Evolutionary conservation across 345 rosid genomes (phyloP).

Genomic region (Pistacia integerrima): DNA sequence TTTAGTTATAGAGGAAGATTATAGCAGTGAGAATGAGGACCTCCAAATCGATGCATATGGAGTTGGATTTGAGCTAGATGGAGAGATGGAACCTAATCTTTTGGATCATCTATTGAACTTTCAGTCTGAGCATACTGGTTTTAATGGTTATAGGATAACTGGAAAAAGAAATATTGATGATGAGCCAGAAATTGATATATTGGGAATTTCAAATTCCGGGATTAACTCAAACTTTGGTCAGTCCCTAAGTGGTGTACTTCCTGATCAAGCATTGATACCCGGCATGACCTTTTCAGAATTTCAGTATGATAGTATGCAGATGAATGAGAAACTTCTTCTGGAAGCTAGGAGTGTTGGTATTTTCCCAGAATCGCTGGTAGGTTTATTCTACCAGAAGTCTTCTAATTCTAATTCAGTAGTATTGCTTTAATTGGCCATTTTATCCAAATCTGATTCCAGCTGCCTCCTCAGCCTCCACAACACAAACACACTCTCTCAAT

Average conservation of each 20-base stretch:
- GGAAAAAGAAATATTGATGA: constrained; percentile 47
- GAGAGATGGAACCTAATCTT: constrained; percentile 60
- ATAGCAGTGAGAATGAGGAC: constrained; percentile 49
- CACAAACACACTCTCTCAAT: neutral
- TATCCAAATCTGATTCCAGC: neutral
- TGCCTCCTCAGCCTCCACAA: neutral
- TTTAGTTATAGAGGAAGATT: constrained; percentile 75
- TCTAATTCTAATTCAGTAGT: constrained; percentile 8
- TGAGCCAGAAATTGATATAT: constrained; percentile 49
- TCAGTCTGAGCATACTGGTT: constrained; percentile 27
- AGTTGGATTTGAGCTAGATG: constrained; percentile 55
- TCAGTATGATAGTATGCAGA: constrained; percentile 59
- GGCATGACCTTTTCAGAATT: constrained; percentile 47
- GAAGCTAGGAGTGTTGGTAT: constrained; percentile 87
- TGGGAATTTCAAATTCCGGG: constrained; percentile 38
- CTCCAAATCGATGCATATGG: constrained; percentile 51
- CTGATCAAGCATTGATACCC: constrained; percentile 43
- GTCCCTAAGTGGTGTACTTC: constrained; percentile 46
- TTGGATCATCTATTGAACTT: constrained; percentile 50
- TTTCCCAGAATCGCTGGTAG: constrained; percentile 77
- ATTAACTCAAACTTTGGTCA: constrained; percentile 40
- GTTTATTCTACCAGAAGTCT: constrained; percentile 21
- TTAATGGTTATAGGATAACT: constrained; percentile 55
- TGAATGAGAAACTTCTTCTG: constrained; percentile 69
- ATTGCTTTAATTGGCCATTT: constrained; percentile 8